A percentile compares a stretch with the other conserved stretches of the same genome.
These are phyloP conservation scores for Collariella sp. DNA, from an alignment of 495 filamentous ascomycete species.

Conservation along the genomic window DNA sequence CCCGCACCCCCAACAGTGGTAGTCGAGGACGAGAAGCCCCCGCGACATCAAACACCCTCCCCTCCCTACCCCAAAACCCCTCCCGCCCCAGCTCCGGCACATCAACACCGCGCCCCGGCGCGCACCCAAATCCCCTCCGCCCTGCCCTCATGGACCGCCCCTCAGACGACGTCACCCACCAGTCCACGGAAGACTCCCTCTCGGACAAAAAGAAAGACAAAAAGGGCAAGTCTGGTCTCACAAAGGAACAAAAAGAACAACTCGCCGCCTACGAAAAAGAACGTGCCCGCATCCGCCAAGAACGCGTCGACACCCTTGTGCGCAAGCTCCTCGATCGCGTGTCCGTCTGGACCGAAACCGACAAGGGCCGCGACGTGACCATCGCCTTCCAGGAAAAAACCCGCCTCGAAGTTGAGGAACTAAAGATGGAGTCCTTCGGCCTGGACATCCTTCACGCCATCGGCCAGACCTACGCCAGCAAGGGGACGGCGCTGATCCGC, in stretches of 20 bases:
- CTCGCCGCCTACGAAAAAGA: constrained; percentile 82
- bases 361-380: constrained; percentile 78
- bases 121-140: constrained; percentile 54
- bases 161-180: constrained; percentile 75
- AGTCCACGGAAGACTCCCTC: constrained; percentile 66
- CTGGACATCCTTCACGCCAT: constrained; percentile 96
- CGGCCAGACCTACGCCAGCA: constrained; percentile 78
- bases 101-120: constrained; percentile 47
- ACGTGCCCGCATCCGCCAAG: constrained; percentile 73
- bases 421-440: constrained; percentile 99
- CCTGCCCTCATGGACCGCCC: constrained; percentile 82
- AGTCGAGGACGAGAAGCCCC: constrained; percentile 35
- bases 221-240: constrained; percentile 79
- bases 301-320: constrained; percentile 74
- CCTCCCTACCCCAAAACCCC: constrained; percentile 21
- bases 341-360: constrained; percentile 94
- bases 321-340: constrained; percentile 84
- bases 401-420: constrained; percentile 87
- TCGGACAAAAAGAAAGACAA: constrained; percentile 55
- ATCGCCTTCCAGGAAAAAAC: constrained; percentile 87
- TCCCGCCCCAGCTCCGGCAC: constrained; percentile 50
- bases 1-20: constrained; percentile 32
- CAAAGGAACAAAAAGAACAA: constrained; percentile 85
- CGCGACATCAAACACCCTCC: not conserved
- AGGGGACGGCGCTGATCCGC: constrained; percentile 80